These are phyloP conservation scores for Lactifluus hygrophoroides DNA, from an alignment of 768 basidiomycete species.

Conservation along the genomic window DNA sequence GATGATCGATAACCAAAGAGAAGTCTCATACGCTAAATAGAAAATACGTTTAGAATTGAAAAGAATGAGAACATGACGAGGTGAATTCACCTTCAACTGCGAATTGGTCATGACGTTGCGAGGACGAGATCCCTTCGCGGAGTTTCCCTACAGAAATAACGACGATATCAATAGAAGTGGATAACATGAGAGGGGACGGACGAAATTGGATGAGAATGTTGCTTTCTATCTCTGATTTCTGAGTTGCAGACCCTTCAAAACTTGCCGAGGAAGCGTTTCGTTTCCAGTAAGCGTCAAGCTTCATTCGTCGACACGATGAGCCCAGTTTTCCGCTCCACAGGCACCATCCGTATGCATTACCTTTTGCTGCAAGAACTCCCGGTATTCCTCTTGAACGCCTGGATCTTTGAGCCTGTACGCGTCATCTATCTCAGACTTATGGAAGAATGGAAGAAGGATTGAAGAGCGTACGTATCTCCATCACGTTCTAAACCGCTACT, in stretches of 20 bases:
- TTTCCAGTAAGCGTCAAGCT: slow-evolving; percentile 46
- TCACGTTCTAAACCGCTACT: slow-evolving; percentile 68
- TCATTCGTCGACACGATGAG: neutral
- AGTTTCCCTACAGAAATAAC: slow-evolving; percentile 50
- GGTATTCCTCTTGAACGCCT: slow-evolving; percentile 58
- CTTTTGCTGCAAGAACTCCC: slow-evolving; percentile 55
- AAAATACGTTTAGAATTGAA: neutral
- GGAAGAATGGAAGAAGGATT: too few relatives aligned
- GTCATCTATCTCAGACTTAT: slow-evolving; percentile 28
- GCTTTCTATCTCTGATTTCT: slow-evolving; percentile 45
- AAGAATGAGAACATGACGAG: neutral
- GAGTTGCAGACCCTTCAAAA: slow-evolving; percentile 18
- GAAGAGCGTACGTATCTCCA: slow-evolving; percentile 71
- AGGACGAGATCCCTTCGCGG: slow-evolving; percentile 62
- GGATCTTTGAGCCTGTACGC: slow-evolving; percentile 49
- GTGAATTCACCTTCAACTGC: slow-evolving; percentile 60
- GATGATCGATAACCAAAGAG: slow-evolving; percentile 52
- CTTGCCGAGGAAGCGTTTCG: slow-evolving; percentile 25
- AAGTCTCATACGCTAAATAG: slow-evolving; percentile 60
- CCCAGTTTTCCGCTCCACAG: neutral
- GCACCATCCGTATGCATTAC: slow-evolving; percentile 30
- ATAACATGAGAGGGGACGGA: slow-evolving; percentile 30
- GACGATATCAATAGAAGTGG: neutral
- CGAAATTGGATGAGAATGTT: slow-evolving; percentile 70
- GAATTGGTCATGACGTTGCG: slow-evolving; percentile 50